Percentiles rank a stretch among this genome's conserved stretches.
phyloP scores from a whole-genome alignment of 352 stramenopile species.

The Globisporangium iwayamae region DNA sequence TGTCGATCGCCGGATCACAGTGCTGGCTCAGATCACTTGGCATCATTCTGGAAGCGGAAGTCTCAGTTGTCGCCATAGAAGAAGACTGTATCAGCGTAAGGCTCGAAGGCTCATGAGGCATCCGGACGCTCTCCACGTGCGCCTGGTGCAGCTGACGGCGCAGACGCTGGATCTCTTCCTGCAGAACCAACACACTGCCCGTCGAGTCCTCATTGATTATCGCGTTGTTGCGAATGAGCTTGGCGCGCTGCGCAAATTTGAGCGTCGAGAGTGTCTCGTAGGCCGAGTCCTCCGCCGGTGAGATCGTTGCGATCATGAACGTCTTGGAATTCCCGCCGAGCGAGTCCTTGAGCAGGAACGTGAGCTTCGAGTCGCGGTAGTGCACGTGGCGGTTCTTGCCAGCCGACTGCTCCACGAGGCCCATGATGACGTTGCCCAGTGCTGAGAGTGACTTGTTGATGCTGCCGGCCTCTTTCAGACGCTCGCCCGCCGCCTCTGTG shows the following conservation, averaged over 20 bases:
- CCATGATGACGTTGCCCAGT: conserved; percentile 94
- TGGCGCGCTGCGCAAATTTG: conserved; percentile 82
- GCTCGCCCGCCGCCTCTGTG: conserved; percentile 93
- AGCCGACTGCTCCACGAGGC: conserved; percentile 73
- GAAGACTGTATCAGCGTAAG: background rate
- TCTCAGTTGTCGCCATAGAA: background rate
- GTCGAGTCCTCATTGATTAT: conserved; percentile 81
- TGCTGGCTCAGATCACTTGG: conserved; percentile 9
- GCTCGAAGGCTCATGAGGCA: conserved; percentile 14
- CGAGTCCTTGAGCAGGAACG: conserved; percentile 82
- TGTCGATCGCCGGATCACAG: conserved; percentile 34
- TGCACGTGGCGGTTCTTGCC: conserved; percentile 82
- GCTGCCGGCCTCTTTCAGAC: conserved; percentile 94
- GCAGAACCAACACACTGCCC: conserved; percentile 54
- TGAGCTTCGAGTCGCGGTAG: conserved; percentile 86
- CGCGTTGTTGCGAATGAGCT: conserved; percentile 84
- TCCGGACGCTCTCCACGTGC: conserved; percentile 26
- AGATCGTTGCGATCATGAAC: conserved; percentile 84
- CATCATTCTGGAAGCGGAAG: background rate
- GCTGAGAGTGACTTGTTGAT: conserved; percentile 97
- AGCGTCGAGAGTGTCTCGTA: conserved; percentile 83
- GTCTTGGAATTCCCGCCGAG: conserved; percentile 85
- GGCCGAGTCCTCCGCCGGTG: conserved; percentile 79
- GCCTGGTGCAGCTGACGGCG: conserved; percentile 56
- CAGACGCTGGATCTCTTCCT: conserved; percentile 71